These are phyloP conservation scores for Fusarium siculi DNA, from an alignment of 2,329 filamentous ascomycete genomes.

Conservation along the genomic window DNA sequence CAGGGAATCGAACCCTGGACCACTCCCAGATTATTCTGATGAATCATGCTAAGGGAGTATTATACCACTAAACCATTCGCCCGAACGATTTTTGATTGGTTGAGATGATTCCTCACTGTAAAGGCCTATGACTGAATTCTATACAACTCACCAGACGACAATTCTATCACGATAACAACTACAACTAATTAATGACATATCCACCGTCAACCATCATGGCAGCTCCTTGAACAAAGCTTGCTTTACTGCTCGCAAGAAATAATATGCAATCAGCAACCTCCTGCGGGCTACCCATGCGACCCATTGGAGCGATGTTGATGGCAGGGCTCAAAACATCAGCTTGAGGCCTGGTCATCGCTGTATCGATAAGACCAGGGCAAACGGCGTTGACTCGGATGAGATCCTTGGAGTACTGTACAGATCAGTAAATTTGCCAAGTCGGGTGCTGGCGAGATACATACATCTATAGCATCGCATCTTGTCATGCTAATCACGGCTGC, in stretches of 20 bases:
- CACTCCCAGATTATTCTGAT: conserved; percentile 1
- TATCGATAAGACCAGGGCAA: conserved; percentile 71
- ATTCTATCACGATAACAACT: not conserved
- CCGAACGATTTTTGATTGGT: conserved; percentile 5
- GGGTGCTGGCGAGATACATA: not conserved
- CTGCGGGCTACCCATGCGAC: conserved; percentile 59
- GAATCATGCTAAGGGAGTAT: conserved; percentile 17
- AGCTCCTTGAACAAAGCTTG: conserved; percentile 63
- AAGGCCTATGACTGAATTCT: too few relatives aligned
- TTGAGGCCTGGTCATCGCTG: conserved; percentile 57
- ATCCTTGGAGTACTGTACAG: conserved; percentile 58
- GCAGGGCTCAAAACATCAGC: conserved; percentile 1
- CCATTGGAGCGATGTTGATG: conserved; percentile 58
- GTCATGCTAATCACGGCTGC: conserved; percentile 69
- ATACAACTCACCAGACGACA: too few relatives aligned
- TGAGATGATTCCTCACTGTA: not conserved
- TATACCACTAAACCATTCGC: conserved; percentile 21
- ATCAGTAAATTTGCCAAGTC: not conserved
- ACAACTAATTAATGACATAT: conserved; percentile 58
- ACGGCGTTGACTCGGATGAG: conserved; percentile 64
- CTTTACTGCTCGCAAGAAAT: conserved; percentile 60
- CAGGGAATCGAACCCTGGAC: conserved; percentile 11
- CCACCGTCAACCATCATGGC: conserved; percentile 64
- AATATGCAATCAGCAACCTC: conserved; percentile 62
- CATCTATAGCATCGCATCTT: conserved; percentile 54